Conservation (phyloP, 2,329 filamentous ascomycete genomes). For the Decorospora gaudefroyi region DNA sequence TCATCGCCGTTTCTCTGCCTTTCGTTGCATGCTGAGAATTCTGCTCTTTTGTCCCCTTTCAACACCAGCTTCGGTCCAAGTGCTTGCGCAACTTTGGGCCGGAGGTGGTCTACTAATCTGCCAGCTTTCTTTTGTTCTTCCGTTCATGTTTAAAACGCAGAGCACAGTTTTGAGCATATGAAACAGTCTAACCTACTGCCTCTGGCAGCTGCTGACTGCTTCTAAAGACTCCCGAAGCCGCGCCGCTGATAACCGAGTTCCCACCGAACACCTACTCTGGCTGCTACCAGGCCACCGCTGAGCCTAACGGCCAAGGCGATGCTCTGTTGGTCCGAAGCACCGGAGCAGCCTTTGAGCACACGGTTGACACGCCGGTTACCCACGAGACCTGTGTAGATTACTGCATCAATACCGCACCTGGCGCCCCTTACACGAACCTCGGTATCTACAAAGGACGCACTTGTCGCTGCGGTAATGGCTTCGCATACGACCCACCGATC, state of each 20-base stretch:
- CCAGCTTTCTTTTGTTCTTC: conserved; percentile 6
- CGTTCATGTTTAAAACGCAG: conserved; percentile 8
- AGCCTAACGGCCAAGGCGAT: background rate
- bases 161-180: conserved; percentile 17
- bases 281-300: background rate
- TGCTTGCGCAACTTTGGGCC: too few relatives aligned
- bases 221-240: background rate
- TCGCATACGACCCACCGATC: background rate
- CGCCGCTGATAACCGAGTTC: background rate
- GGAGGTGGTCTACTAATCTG: background rate
- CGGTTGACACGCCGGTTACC: background rate
- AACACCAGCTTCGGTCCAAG: too few relatives aligned
- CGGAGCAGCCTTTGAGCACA: background rate
- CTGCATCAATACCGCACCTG: background rate
- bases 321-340: background rate
- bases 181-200: conserved; percentile 17
- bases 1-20: too few relatives aligned
- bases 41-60: too few relatives aligned
- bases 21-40: too few relatives aligned
- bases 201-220: conserved; percentile 16
- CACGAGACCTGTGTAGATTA: background rate
- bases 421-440: background rate
- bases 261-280: background rate
- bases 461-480: conserved; percentile 3
- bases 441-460: background rate